phyloP scores from a whole-genome alignment of 2,329 filamentous ascomycete species.

The Rutstroemia sp. region DNA sequence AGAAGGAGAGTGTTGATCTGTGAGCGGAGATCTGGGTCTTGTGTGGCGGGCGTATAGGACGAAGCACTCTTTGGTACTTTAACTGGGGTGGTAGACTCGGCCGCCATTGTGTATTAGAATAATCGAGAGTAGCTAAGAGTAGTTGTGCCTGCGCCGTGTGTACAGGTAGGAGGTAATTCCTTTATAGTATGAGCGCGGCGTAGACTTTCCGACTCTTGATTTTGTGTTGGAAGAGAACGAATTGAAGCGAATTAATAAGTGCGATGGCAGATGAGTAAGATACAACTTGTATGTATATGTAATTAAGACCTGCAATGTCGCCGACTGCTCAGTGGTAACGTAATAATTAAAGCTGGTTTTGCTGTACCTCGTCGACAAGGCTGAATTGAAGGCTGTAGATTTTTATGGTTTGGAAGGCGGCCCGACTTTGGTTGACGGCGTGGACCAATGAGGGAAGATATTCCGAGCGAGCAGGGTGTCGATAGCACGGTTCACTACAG shows the following conservation, averaged over 20 bases:
- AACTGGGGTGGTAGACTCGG: constrained; percentile 40
- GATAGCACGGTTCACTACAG: background rate
- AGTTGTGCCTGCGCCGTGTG: no score
- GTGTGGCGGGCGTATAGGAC: constrained; percentile 51
- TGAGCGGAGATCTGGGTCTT: constrained; percentile 54
- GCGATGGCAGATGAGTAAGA: no score
- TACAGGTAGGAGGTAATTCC: background rate
- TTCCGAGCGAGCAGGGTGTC: background rate
- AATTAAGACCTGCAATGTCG: background rate
- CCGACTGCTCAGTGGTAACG: no score
- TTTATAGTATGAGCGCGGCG: background rate
- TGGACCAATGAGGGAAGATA: constrained; percentile 4
- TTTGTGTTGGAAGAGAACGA: no score
- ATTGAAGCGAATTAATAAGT: no score
- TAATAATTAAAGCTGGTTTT: background rate
- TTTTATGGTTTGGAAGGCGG: background rate
- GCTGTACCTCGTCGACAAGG: constrained; percentile 6
- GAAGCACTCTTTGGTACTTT: constrained; percentile 50
- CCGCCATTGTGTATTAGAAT: constrained; percentile 16
- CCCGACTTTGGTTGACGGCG: no score
- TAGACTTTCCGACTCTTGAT: no score
- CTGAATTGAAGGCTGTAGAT: constrained; percentile 5
- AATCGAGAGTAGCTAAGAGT: background rate
- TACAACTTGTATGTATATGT: background rate
- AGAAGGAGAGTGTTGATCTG: constrained; percentile 54